phyloP scores from a whole-genome alignment of 164 flowering plant species.

The Stephania japonica region DNA sequence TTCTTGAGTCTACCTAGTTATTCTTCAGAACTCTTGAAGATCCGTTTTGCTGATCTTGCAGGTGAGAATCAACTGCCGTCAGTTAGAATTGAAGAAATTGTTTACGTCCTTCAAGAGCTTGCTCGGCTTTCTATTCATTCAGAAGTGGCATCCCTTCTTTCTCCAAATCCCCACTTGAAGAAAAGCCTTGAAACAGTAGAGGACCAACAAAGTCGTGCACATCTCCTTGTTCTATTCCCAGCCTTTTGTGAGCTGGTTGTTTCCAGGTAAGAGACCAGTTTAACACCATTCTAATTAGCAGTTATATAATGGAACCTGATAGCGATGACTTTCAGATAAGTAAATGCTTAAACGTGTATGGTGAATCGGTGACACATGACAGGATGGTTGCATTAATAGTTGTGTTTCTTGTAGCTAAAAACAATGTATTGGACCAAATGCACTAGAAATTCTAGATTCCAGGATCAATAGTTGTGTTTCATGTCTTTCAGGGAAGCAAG shows the following conservation, averaged over 20 bases:
- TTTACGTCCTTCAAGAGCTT: slow-evolving; percentile 69
- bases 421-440: too few relatives aligned
- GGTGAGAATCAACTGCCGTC: slow-evolving; percentile 67
- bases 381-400: too few relatives aligned
- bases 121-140: slow-evolving; percentile 55
- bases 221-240: slow-evolving; percentile 70
- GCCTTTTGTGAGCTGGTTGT: slow-evolving; percentile 79
- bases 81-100: slow-evolving; percentile 70
- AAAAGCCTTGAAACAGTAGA: slow-evolving; percentile 30
- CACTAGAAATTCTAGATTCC: neutral
- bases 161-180: slow-evolving; percentile 48
- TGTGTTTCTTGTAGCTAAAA: too few relatives aligned
- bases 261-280: slow-evolving; percentile 51
- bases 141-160: slow-evolving; percentile 60
- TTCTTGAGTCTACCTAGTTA: neutral
- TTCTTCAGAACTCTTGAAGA: slow-evolving; percentile 5
- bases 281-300: neutral
- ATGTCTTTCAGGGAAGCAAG: slow-evolving; percentile 57
- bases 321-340: too few relatives aligned
- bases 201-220: slow-evolving; percentile 41
- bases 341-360: too few relatives aligned
- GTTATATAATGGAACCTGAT: neutral
- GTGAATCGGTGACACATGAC: too few relatives aligned
- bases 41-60: slow-evolving; percentile 23
- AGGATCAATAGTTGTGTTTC: neutral